Evolutionary conservation across 177 flowering plant species (phyloP), one percentile per base, ranked within the genome.

Genomic region (Vitis hybrid): DNA sequence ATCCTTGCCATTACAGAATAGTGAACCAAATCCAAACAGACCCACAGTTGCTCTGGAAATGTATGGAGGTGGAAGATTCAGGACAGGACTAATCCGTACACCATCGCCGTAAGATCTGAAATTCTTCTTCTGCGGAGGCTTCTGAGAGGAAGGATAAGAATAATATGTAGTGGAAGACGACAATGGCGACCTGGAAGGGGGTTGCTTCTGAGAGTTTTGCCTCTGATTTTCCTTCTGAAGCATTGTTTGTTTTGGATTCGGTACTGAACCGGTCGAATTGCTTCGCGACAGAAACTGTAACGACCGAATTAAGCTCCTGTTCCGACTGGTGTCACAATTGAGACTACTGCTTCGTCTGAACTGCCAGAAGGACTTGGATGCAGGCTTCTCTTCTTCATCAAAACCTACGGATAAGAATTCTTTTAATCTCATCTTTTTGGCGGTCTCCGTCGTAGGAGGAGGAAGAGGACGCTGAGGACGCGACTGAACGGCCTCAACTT

Each of bases 251-350:
- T 89, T 84, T 17, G 82, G 76, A 75, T 80, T 80, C 44, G 85
- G 81, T 14, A 80, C 81, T 7, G 98, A 94, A 47, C 98, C 98
- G 3, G 97, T 92, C 31, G 98, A 94, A 64, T 91, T 86, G 78
- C 98, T 94, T 59, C 97, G 74, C 0, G 87, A 81, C 2, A 92
- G 79, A 17, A 87, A 81, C 1, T 85, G 85, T 18, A 90, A 52
- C 0, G 95, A 84, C 6, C 83, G 79, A 50, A 92, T 78, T 53
- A 88, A 73, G 47, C 89, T 73, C 31, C 71, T 74, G 50, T 77
- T 74, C 33, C 71, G 69, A 0, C 75, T 73, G n/a, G 49, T 71
- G 1, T 82, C 89, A 60, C 77, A 85, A 51, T 90, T 90, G 17
- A 88, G 81, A 61, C 97, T 92, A 66, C 76, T 88, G 84, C 98